Conservation (phyloP, 139 green algal genomes). For the Raphidocelis subcapitata region DNA sequence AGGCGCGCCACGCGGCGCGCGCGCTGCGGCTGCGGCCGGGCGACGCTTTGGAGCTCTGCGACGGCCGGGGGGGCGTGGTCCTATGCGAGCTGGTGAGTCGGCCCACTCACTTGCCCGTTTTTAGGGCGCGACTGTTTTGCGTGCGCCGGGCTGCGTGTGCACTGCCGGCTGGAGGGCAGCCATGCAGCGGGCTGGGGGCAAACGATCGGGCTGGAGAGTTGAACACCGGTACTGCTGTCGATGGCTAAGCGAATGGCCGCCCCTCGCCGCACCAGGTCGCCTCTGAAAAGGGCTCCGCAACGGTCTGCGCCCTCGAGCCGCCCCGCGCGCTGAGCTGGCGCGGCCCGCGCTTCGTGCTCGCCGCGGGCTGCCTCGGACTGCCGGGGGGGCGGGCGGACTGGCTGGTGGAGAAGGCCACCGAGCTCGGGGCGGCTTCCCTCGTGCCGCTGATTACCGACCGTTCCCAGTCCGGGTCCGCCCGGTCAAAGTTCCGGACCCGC, state of each 20-base stretch:
- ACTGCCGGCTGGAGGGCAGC: neutral
- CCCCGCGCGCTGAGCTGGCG: conserved; percentile 14
- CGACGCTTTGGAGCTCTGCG: conserved; percentile 70
- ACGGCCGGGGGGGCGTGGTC: conserved; percentile 60
- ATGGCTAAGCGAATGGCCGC: neutral
- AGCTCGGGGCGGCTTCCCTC: conserved; percentile 76
- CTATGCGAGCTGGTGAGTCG: neutral
- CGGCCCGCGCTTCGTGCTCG: conserved; percentile 48
- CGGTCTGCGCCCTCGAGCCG: conserved; percentile 1
- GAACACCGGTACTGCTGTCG: neutral
- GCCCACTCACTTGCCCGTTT: neutral
- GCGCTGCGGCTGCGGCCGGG: conserved; percentile 54
- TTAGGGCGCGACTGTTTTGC: neutral
- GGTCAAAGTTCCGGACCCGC: conserved; percentile 32
- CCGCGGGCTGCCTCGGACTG: conserved; percentile 70
- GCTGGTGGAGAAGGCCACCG: conserved; percentile 88
- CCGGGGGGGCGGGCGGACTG: conserved; percentile 84
- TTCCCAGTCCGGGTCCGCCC: conserved; percentile 22
- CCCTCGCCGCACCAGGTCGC: neutral
- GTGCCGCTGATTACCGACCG: conserved; percentile 76
- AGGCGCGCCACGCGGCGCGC: conserved; percentile 49
- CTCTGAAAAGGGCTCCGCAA: neutral
- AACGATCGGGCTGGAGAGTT: neutral
- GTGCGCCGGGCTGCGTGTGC: too few relatives aligned
- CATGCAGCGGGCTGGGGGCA: neutral